Percentiles rank a stretch among this genome's conserved stretches.
Evolutionary conservation across 805 yeast species (phyloP).

Genomic region (Millerago galiae): DNA sequence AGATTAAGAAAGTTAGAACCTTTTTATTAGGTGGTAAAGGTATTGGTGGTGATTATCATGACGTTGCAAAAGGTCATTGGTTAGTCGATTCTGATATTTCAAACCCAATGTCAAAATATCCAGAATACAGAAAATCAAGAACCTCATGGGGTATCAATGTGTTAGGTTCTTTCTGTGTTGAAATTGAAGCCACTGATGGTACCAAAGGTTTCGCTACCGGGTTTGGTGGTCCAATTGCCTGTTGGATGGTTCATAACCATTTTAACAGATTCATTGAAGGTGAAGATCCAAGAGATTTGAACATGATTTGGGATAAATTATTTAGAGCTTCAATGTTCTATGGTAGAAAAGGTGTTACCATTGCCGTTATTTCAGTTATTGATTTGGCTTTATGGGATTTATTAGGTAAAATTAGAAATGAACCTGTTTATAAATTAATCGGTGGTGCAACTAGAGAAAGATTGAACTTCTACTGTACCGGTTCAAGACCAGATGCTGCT

Average conservation of each 20-base stretch:
- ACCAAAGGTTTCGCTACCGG: conserved; percentile 46
- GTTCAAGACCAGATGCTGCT: conserved; percentile 41
- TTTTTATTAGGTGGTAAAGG: conserved; percentile 38
- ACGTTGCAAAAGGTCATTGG: conserved; percentile 45
- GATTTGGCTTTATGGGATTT: conserved; percentile 47
- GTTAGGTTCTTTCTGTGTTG: conserved; percentile 43
- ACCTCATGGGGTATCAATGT: conserved; percentile 47
- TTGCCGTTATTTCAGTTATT: conserved; percentile 41
- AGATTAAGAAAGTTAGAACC: conserved; percentile 36
- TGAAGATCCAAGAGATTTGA: conserved; percentile 41
- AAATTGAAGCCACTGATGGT: conserved; percentile 42
- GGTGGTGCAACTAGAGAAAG: conserved; percentile 44
- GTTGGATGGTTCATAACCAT: conserved; percentile 41
- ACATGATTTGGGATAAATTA: conserved; percentile 41
- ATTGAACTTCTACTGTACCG: conserved; percentile 44
- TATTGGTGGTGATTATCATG: conserved; percentile 46
- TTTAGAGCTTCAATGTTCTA: conserved; percentile 45
- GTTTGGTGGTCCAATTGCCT: conserved; percentile 45
- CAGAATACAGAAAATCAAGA: conserved; percentile 38
- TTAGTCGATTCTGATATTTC: conserved; percentile 39
- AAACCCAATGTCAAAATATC: conserved; percentile 44
- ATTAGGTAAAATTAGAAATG: conserved; percentile 41
- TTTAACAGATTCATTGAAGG: conserved; percentile 40
- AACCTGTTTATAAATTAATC: conserved; percentile 46
- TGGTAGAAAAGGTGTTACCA: conserved; percentile 43